Evolutionary conservation across 176 grass and related monocot species (phyloP).

Genomic region (Raddia distichophylla): DNA sequence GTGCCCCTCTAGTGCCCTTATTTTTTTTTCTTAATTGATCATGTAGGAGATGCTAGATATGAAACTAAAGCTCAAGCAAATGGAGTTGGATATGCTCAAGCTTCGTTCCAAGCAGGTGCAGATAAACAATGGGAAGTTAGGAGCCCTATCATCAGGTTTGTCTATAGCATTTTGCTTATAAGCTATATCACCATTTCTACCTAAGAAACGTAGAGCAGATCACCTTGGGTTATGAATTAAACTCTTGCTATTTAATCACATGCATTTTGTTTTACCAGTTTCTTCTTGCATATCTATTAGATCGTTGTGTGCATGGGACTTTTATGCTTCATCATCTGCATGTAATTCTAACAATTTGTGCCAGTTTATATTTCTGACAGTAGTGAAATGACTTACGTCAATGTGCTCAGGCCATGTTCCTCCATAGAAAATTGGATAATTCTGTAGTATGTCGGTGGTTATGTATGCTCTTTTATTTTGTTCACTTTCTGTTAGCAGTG

Average conservation of each 20-base stretch:
- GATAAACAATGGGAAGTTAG: constrained; percentile 53
- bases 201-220: constrained; percentile 28
- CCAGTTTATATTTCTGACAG: not conserved
- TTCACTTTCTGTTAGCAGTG: not conserved
- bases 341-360: not conserved
- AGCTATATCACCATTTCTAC: not conserved
- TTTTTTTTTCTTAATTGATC: constrained; percentile 17
- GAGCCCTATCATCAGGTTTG: constrained; percentile 53
- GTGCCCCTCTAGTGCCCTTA: not conserved
- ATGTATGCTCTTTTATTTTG: not conserved
- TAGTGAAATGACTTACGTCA: constrained; percentile 30
- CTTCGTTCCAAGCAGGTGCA: constrained; percentile 57
- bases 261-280: not conserved
- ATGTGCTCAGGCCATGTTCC: not conserved
- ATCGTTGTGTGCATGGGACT: not conserved
- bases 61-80: constrained; percentile 67
- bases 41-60: constrained; percentile 69
- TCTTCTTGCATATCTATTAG: constrained; percentile 15
- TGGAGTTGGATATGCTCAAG: constrained; percentile 62
- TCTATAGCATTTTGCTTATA: constrained; percentile 19
- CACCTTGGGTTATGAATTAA: constrained; percentile 4
- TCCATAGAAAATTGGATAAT: not conserved
- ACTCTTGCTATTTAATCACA: constrained; percentile 17
- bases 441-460: not conserved
- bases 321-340: not conserved